Conservation (phyloP, 495 filamentous ascomycete genomes). For the Penicillium samsonianum region DNA sequence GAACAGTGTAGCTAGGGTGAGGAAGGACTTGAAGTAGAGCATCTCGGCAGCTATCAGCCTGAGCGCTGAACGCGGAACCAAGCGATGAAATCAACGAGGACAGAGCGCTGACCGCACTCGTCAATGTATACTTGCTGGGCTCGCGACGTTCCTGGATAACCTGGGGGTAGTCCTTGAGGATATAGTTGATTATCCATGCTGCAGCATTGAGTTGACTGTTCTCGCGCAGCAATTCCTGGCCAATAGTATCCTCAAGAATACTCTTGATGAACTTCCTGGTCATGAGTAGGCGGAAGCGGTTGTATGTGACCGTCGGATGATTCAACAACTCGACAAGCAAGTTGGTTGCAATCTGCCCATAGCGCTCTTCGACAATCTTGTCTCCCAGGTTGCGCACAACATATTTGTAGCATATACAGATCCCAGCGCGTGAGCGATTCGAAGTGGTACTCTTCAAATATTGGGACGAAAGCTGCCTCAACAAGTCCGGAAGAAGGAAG, state of each 20-base stretch:
- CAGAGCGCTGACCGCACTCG: constrained; percentile 76
- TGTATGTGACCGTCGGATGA: constrained; percentile 71
- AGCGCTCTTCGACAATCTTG: constrained; percentile 74
- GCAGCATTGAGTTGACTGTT: constrained; percentile 81
- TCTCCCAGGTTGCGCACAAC: constrained; percentile 73
- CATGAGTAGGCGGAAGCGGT: constrained; percentile 84
- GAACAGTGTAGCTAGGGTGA: constrained; percentile 94
- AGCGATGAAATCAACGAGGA: constrained; percentile 75
- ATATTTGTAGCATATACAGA: constrained; percentile 84
- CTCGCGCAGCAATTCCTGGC: constrained; percentile 79
- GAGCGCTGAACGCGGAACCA: constrained; percentile 73
- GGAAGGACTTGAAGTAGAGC: constrained; percentile 87
- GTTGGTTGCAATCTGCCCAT: constrained; percentile 76
- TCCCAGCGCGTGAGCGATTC: constrained; percentile 76
- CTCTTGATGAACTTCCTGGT: constrained; percentile 83
- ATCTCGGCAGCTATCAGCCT: constrained; percentile 82
- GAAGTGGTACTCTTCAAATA: constrained; percentile 80
- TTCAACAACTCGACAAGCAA: constrained; percentile 78
- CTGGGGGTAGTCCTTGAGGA: constrained; percentile 94
- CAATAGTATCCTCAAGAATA: constrained; percentile 82
- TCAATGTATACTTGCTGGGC: constrained; percentile 82
- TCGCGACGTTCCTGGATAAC: constrained; percentile 88
- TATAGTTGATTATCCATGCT: constrained; percentile 77
- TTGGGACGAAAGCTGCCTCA: constrained; percentile 78
- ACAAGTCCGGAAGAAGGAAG: constrained; percentile 75